A percentile compares a stretch with the other conserved stretches of the same genome.
phyloP scores from a whole-genome alignment of 805 yeast genomes.

The Yarrowia divulgata region DNA sequence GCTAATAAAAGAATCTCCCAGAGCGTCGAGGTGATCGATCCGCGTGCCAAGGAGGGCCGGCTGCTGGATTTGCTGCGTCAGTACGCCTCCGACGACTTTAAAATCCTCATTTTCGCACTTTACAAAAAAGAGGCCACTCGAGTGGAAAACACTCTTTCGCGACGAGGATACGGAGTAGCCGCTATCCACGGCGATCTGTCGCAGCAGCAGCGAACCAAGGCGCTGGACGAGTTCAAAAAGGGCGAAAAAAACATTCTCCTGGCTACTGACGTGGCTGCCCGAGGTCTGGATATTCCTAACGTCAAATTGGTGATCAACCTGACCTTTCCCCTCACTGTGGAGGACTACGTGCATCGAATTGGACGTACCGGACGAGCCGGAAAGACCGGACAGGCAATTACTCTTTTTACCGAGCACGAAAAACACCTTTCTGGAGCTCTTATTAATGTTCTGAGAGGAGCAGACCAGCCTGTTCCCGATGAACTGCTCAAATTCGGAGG shows the following conservation, averaged over 20 bases:
- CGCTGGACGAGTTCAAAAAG: constrained; percentile 81
- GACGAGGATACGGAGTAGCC: constrained; percentile 80
- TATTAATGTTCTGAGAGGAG: constrained; percentile 90
- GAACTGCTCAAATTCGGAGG: constrained; percentile 95
- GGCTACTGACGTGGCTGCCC: constrained; percentile 98
- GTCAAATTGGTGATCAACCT: constrained; percentile 94
- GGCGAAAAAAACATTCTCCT: constrained; percentile 79
- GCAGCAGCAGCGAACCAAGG: constrained; percentile 89
- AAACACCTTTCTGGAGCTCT: constrained; percentile 95
- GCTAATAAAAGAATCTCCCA: constrained; percentile 96
- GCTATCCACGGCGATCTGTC: constrained; percentile 96
- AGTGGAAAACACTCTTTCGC: constrained; percentile 75
- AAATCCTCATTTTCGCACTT: constrained; percentile 88
- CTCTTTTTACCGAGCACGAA: constrained; percentile 95
- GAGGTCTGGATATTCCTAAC: constrained; percentile 97
- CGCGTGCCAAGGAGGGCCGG: constrained; percentile 77
- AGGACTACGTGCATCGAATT: constrained; percentile 95
- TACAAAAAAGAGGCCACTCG: constrained; percentile 97
- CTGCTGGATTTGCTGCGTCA: constrained; percentile 73
- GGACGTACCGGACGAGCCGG: constrained; percentile 99
- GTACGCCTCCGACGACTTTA: constrained; percentile 72
- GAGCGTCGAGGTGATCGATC: constrained; percentile 90
- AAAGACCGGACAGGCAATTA: constrained; percentile 90
- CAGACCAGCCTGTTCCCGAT: constrained; percentile 94
- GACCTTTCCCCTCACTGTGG: constrained; percentile 95